Conservation (phyloP, 768 basidiomycete species). For the Mycena vulgaris region DNA sequence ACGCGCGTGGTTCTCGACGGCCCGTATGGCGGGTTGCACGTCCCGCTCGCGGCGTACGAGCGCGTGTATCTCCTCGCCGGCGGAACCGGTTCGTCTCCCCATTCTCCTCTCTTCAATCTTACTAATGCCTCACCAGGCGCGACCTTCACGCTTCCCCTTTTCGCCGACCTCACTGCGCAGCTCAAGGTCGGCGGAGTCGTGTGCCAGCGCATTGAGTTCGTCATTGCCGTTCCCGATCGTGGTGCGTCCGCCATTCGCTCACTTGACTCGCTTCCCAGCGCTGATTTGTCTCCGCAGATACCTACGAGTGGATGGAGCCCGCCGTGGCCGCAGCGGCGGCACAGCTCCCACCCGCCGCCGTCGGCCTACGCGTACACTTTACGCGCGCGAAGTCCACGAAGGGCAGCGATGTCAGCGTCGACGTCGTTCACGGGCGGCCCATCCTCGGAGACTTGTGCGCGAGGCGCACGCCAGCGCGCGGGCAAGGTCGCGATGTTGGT, state of each 20-base stretch:
- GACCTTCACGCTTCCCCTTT: constrained; percentile 46
- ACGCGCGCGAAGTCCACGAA: constrained; percentile 24
- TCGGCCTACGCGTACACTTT: constrained; percentile 28
- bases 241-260: constrained; percentile 30
- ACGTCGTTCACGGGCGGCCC: constrained; percentile 37
- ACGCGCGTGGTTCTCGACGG: constrained; percentile 47
- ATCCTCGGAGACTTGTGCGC: constrained; percentile 37
- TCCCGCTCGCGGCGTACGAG: constrained; percentile 45
- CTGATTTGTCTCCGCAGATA: constrained; percentile 21
- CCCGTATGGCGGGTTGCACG: constrained; percentile 48
- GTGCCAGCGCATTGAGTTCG: constrained; percentile 43
- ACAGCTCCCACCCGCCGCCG: background rate
- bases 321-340: constrained; percentile 23
- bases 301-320: constrained; percentile 40
- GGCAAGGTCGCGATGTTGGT: constrained; percentile 48
- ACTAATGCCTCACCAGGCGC: constrained; percentile 30
- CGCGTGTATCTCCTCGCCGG: constrained; percentile 50
- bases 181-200: constrained; percentile 28
- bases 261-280: background rate
- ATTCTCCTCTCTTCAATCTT: background rate
- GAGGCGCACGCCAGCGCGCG: constrained; percentile 33
- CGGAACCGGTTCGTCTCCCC: constrained; percentile 47
- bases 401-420: constrained; percentile 22
- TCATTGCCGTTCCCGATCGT: constrained; percentile 39
- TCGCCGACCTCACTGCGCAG: constrained; percentile 42